Percentiles rank a stretch among this genome's conserved stretches.
Conservation (phyloP, 306 rosid genomes). For the Senna siamea region DNA sequence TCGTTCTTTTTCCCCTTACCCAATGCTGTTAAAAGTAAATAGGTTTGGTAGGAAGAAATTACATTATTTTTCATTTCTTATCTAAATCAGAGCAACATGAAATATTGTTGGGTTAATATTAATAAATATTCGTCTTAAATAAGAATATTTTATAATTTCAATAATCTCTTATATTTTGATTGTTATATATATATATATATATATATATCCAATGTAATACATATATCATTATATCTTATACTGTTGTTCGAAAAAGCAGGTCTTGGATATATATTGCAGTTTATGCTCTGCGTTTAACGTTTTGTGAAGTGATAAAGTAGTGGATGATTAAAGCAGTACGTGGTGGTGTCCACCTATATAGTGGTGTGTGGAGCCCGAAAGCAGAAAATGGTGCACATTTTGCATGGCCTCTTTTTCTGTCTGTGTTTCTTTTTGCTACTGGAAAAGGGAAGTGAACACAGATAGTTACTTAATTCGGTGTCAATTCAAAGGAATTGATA, state of each 20-base stretch:
- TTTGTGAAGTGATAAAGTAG: not conserved
- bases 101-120: too few species aligned
- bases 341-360: not conserved
- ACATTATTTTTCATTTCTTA: too few species aligned
- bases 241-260: not conserved
- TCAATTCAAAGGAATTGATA: too few species aligned
- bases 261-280: not conserved
- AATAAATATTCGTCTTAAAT: too few species aligned
- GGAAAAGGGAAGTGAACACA: not conserved
- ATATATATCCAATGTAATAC: too few species aligned
- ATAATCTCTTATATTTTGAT: too few species aligned
- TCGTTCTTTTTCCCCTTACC: not conserved
- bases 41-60: too few species aligned
- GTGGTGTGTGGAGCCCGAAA: not conserved
- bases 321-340: not conserved
- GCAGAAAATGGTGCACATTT: not conserved
- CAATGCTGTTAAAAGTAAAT: too few species aligned
- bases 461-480: not conserved
- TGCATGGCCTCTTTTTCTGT: not conserved
- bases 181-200: too few species aligned
- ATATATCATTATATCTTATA: too few species aligned
- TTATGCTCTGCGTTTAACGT: conserved; percentile 9
- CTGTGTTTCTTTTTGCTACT: not conserved
- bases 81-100: too few species aligned
- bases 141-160: too few species aligned